phyloP scores from a whole-genome alignment of 2,329 filamentous ascomycete genomes.

The Didymella keratinophila region DNA sequence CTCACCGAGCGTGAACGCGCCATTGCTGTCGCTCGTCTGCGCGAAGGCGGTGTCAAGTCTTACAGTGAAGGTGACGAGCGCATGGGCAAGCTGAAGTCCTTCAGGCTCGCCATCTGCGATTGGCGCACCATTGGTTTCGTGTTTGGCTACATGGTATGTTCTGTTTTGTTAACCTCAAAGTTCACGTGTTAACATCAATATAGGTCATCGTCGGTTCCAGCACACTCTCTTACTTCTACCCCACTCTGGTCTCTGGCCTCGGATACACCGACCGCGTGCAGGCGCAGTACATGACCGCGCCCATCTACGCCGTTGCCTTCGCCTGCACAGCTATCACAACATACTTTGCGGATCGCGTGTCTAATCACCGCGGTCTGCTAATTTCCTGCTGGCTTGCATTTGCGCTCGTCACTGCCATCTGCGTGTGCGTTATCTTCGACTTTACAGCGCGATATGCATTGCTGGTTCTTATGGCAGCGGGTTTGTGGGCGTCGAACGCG shows the following conservation, averaged over 20 bases:
- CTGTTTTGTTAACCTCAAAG: too few species aligned
- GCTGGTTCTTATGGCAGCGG: conserved; percentile 64
- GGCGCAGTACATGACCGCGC: conserved; percentile 62
- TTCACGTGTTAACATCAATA: conserved; percentile 11
- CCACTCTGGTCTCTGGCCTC: conserved; percentile 60
- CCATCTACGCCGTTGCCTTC: conserved; percentile 63
- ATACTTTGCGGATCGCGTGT: conserved; percentile 58
- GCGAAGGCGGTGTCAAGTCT: conserved; percentile 53
- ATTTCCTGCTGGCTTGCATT: conserved; percentile 59
- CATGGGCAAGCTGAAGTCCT: conserved; percentile 50
- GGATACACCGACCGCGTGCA: conserved; percentile 56
- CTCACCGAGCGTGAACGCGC: conserved; percentile 54
- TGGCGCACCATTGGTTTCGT: conserved; percentile 60
- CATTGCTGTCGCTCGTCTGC: conserved; percentile 56
- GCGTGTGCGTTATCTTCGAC: conserved; percentile 57
- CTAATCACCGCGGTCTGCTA: conserved; percentile 57
- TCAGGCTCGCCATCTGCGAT: conserved; percentile 52
- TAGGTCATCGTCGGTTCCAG: conserved; percentile 57
- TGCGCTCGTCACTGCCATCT: conserved; percentile 50
- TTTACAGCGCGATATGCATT: conserved; percentile 63
- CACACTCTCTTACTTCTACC: conserved; percentile 64
- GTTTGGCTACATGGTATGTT: conserved; percentile 58
- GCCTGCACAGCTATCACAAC: conserved; percentile 58
- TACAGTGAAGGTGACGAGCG: conserved; percentile 40
- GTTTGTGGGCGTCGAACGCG: conserved; percentile 63